phyloP scores from a whole-genome alignment of 192 early-diverging fungal species.

The Coemansia sp. region DNA sequence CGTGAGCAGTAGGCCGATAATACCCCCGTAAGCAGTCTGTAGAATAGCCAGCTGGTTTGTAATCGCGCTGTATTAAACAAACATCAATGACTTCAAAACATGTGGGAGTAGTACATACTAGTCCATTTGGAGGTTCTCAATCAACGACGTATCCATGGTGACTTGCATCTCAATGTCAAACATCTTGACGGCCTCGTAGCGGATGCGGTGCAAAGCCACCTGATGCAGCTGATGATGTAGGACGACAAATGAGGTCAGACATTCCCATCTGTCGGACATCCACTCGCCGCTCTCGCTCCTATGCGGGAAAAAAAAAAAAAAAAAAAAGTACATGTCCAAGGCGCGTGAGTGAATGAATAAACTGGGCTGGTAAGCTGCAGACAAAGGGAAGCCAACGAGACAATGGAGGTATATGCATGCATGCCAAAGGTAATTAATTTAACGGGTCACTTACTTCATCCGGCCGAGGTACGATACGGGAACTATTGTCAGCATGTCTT shows the following conservation, averaged over 20 bases:
- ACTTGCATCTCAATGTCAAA: constrained; percentile 55
- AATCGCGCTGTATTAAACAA: neutral
- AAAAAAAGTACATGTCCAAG: neutral
- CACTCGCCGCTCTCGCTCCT: constrained; percentile 51
- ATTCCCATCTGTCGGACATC: constrained; percentile 53
- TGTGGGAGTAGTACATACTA: neutral
- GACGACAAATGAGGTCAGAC: constrained; percentile 47
- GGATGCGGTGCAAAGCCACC: constrained; percentile 45
- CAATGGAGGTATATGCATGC: neutral
- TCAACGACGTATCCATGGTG: constrained; percentile 43
- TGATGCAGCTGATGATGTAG: constrained; percentile 48
- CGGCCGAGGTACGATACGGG: constrained; percentile 50
- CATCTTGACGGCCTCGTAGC: constrained; percentile 42
- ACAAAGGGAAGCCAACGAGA: neutral
- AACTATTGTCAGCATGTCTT: constrained; percentile 37
- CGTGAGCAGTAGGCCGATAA: no score
- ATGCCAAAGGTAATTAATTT: neutral
- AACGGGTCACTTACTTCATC: constrained; percentile 44
- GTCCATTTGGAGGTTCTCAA: constrained; percentile 22
- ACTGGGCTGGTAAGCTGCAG: neutral
- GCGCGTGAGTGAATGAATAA: neutral
- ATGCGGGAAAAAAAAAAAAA: neutral
- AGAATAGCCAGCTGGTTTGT: neutral
- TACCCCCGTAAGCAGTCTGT: neutral
- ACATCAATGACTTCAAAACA: neutral